Base-by-base conservation (phyloP, 306 rosid species). In the Pyrus communis region DNA sequence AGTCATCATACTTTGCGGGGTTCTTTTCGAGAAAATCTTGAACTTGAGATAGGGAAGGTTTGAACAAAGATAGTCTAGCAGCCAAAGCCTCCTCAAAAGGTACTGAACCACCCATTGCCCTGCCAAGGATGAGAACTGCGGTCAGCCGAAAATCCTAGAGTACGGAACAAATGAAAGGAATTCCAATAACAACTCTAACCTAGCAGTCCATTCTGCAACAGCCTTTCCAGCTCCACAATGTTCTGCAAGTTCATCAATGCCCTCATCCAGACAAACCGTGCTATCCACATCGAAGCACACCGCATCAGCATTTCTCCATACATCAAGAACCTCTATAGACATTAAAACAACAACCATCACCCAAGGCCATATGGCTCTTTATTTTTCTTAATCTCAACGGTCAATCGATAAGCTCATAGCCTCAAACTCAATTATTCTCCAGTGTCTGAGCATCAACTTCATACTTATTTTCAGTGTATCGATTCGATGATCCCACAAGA, bases 31-130 rank as follows among this genome's bases (percentile, higher is more conserved):
- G 97, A 84, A 90, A 95, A 81, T 92, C 91, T 84, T 92, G 88
- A 9, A 95, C 75, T 80, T 90, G 97, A 45, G 97, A 84, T 25
- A 84, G 82, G 80, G 97, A 88, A 49, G 99, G 99, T 19, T 82
- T 92, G 85, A 92, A 92, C 86, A 95, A 84, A 52, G 96, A 72
- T 35, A 95, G 86, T 70, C 99, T 92, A 76, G 97, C 91, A 83
- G 97, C 92, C 84, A 95, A 92, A 75, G 99, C 99, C 40, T 88
- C 97, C 85, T 95, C 97, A 77, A 95, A 90, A 70, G 97, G 90
- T 78, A 95, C 97, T 60, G 99, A 88, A 78, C 99, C 99, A 83
- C 92, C 87, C 99, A 95, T 95, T 69, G 99, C 97, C 84, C 99
- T 95, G 55, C 7, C 19, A 83, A 83, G 74, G 69, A 70, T 59